Evolutionary conservation across 2,329 filamentous ascomycete genomes (phyloP).

Genomic region (Neoscytalidium dimidiatum): DNA sequence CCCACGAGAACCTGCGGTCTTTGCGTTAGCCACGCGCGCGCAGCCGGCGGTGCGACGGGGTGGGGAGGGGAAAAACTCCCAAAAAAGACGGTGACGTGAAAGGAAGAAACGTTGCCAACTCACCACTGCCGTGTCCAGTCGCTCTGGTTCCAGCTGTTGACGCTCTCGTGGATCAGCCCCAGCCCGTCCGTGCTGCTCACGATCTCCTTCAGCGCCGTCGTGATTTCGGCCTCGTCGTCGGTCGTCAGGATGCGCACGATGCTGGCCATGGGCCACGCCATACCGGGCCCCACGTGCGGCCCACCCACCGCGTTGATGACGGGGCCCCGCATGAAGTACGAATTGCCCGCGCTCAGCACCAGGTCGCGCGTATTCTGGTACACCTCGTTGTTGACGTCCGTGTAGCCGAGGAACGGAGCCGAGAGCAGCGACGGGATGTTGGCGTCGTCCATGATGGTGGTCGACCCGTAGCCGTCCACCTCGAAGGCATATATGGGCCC

Average conservation of each 20-base stretch:
- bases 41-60: background rate
- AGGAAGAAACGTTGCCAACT: slow-evolving; percentile 17
- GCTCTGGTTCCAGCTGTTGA: slow-evolving; percentile 49
- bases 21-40: slow-evolving; percentile 4
- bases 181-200: slow-evolving; percentile 50
- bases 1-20: slow-evolving; percentile 47
- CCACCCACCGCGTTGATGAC: slow-evolving; percentile 52
- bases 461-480: slow-evolving; percentile 51
- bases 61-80: background rate
- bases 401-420: slow-evolving; percentile 64
- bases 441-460: slow-evolving; percentile 71
- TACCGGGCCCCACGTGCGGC: slow-evolving; percentile 49
- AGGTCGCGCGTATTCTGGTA: slow-evolving; percentile 50
- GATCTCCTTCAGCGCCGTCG: slow-evolving; percentile 45
- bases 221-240: slow-evolving; percentile 50
- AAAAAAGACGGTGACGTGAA: background rate
- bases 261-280: slow-evolving; percentile 55
- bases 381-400: slow-evolving; percentile 39
- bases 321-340: slow-evolving; percentile 54
- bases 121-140: slow-evolving; percentile 54
- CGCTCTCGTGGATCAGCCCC: slow-evolving; percentile 55
- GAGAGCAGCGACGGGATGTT: slow-evolving; percentile 69
- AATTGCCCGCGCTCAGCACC: slow-evolving; percentile 47
- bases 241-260: slow-evolving; percentile 55
- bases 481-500: slow-evolving; percentile 50